Percentiles rank a stretch among this genome's conserved stretches.
Evolutionary conservation across 805 yeast species (phyloP).

Genomic region (Barnettozyma sp.): DNA sequence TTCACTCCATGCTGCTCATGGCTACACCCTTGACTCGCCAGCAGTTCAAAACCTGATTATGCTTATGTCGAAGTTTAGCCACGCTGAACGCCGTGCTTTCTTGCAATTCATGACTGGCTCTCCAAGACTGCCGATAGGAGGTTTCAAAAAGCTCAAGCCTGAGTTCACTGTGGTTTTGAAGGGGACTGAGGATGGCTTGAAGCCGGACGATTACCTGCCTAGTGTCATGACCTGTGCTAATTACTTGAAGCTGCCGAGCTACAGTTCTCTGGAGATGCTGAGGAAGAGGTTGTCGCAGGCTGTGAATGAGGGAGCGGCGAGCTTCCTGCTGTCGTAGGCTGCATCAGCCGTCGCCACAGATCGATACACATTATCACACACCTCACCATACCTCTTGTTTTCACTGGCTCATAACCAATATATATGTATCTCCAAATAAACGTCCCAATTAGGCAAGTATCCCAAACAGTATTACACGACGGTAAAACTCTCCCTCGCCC

Average conservation of each 20-base stretch:
- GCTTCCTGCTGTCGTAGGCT: constrained; percentile 64
- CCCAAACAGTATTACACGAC: too few relatives aligned
- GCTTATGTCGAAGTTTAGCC: constrained; percentile 49
- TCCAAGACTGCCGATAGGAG: constrained; percentile 90
- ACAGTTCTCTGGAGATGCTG: constrained; percentile 58
- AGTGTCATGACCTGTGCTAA: constrained; percentile 99
- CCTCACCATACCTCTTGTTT: too few relatives aligned
- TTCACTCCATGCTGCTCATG: constrained; percentile 81
- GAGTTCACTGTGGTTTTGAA: constrained; percentile 82
- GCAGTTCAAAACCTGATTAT: constrained; percentile 55
- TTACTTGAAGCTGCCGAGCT: constrained; percentile 83
- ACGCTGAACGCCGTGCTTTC: constrained; percentile 58
- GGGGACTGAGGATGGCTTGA: constrained; percentile 61
- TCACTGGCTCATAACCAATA: too few relatives aligned
- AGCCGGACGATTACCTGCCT: constrained; percentile 78
- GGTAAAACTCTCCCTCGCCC: too few relatives aligned
- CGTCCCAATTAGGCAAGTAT: too few relatives aligned
- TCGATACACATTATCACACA: too few relatives aligned
- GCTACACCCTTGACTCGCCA: constrained; percentile 65
- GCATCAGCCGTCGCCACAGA: too few relatives aligned
- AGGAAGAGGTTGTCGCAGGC: constrained; percentile 56
- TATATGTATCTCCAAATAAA: too few relatives aligned
- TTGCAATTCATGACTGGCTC: constrained; percentile 89
- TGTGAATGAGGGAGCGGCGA: constrained; percentile 80
- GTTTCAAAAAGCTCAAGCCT: constrained; percentile 77